Conservation (phyloP, 331 rosid species). For the Spiraea crenata region DNA sequence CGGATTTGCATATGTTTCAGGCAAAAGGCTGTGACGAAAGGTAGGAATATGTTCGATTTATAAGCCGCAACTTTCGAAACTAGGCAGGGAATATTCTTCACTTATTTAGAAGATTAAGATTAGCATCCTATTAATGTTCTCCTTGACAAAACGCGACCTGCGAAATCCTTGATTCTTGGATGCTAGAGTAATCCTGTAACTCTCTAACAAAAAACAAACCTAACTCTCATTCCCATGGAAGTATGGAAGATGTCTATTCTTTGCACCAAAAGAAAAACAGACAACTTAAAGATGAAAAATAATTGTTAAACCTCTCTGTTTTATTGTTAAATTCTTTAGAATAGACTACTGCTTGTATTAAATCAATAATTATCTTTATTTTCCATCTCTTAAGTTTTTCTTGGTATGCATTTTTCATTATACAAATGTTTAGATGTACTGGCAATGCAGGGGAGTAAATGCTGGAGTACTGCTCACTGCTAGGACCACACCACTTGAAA, state of each 20-base stretch:
- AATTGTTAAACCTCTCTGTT: background rate
- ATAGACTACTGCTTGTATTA: no score
- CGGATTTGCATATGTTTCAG: background rate
- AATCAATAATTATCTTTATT: background rate
- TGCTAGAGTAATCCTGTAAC: background rate
- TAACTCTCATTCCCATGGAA: background rate
- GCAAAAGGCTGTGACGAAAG: background rate
- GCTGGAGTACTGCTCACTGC: background rate
- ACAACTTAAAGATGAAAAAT: background rate
- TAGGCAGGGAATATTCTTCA: background rate
- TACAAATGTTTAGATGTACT: background rate
- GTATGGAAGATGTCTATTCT: background rate
- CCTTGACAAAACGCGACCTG: background rate
- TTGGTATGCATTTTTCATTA: background rate
- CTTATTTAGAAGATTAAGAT: background rate
- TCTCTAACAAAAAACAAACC: background rate
- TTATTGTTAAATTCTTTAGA: background rate
- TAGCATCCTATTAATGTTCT: background rate
- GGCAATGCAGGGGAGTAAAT: constrained; percentile 24
- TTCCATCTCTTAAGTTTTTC: background rate
- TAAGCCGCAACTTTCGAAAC: background rate
- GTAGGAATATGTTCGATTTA: background rate
- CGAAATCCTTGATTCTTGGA: background rate
- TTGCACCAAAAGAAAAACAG: constrained; percentile 1
- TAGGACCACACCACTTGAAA: constrained; percentile 24